Percentiles rank a stretch among this genome's conserved stretches.
Conservation (phyloP, 768 basidiomycete species). For the Podaxis carcinomalis region DNA sequence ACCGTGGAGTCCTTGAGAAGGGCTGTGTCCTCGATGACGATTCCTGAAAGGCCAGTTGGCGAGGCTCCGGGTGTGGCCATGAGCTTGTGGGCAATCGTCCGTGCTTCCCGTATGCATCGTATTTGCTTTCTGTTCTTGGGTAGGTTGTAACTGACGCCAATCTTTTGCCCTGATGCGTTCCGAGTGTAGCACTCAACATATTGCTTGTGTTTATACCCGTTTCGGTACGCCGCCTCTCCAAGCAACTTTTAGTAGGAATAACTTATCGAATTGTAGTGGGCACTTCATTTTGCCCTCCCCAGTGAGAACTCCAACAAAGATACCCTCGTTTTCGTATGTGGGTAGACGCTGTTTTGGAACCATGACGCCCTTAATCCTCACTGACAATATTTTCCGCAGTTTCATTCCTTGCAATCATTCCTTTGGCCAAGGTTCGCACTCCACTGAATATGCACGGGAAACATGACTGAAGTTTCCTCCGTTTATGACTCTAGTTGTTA, state of each 20-base stretch:
- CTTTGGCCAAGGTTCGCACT: conserved; percentile 67
- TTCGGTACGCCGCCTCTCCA: conserved; percentile 38
- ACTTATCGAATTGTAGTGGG: conserved; percentile 52
- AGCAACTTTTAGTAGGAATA: not conserved
- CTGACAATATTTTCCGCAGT: conserved; percentile 32
- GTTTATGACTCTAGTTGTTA: conserved; percentile 49
- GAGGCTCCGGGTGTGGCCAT: conserved; percentile 38
- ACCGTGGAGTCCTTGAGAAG: not conserved
- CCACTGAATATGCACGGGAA: not conserved
- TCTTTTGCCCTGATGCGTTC: not conserved
- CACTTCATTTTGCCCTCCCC: conserved; percentile 55
- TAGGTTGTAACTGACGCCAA: not conserved
- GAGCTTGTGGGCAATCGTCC: conserved; percentile 51
- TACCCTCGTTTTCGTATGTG: conserved; percentile 72
- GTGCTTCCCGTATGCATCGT: conserved; percentile 50
- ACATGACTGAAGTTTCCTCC: not conserved
- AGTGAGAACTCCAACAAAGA: conserved; percentile 31
- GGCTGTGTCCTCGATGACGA: conserved; percentile 22
- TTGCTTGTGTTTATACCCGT: conserved; percentile 69
- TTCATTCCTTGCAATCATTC: conserved; percentile 79
- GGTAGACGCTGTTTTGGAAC: conserved; percentile 22
- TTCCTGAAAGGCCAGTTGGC: conserved; percentile 36
- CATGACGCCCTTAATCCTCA: not conserved
- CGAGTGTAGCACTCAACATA: conserved; percentile 58
- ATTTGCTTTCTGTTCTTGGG: not conserved